Conservation (phyloP, 345 rosid species). For the Cochlearia excelsa region DNA sequence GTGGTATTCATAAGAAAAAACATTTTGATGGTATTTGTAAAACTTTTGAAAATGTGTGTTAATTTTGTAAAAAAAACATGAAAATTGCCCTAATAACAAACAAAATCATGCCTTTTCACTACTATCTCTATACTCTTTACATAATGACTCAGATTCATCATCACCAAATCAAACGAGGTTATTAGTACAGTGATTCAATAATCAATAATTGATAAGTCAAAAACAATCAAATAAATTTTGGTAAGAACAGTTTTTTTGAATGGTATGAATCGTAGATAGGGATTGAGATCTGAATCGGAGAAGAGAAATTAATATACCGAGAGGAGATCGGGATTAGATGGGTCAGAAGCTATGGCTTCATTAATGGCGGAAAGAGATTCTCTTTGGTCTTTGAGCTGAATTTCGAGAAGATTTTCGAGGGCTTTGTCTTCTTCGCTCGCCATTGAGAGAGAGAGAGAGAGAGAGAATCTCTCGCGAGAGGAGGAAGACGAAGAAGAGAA, state of each 20-base stretch:
- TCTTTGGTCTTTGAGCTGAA: conserved; percentile 63
- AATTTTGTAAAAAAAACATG: no score
- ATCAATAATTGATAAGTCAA: not conserved
- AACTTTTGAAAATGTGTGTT: no score
- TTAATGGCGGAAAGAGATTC: conserved; percentile 66
- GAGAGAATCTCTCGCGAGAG: not conserved
- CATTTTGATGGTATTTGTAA: no score
- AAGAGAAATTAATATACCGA: conserved; percentile 40
- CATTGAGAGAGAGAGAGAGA: conserved; percentile 37
- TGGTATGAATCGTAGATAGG: not conserved
- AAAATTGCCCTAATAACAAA: no score
- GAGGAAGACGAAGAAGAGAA: conserved; percentile 6
- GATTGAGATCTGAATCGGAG: conserved; percentile 3
- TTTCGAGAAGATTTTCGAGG: conserved; percentile 71
- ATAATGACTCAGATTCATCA: no score
- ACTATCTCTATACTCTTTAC: no score
- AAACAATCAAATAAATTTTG: not conserved
- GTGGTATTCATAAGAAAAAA: no score
- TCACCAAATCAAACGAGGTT: no score
- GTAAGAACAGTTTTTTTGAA: no score
- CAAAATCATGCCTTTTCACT: no score
- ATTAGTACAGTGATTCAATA: not conserved
- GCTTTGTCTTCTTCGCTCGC: conserved; percentile 63
- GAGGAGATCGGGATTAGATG: conserved; percentile 63
- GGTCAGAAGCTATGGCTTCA: conserved; percentile 69